Conservation (phyloP, 2,329 filamentous ascomycete genomes). For the Aspergillus uvarum region DNA sequence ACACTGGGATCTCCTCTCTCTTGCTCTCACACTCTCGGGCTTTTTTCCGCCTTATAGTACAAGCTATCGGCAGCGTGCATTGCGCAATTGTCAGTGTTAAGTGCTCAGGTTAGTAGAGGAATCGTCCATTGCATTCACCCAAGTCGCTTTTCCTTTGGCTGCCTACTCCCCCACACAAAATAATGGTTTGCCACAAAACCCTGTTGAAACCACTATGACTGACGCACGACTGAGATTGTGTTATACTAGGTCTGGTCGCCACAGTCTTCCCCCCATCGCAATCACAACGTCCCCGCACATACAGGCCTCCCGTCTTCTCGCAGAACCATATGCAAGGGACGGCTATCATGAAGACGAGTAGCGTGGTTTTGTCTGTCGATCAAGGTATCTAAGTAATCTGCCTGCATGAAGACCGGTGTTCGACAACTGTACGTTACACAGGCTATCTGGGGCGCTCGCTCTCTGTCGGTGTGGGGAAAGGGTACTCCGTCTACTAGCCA, state of each 20-base stretch:
- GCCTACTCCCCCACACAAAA: neutral
- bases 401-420: constrained; percentile 46
- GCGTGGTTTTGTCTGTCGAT: constrained; percentile 40
- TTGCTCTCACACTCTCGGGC: neutral
- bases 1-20: neutral
- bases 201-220: constrained; percentile 1
- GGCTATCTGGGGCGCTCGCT: neutral
- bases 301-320: constrained; percentile 23
- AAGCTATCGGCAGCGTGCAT: neutral
- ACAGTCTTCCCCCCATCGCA: neutral
- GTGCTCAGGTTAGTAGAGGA: neutral
- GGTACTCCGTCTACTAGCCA: neutral
- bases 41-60: neutral
- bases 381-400: constrained; percentile 43
- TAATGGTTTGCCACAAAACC: neutral
- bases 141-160: neutral
- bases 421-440: constrained; percentile 23
- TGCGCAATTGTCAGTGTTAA: neutral
- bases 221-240: constrained; percentile 6
- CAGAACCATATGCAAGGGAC: constrained; percentile 19
- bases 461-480: neutral
- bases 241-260: constrained; percentile 8
- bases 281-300: constrained; percentile 26
- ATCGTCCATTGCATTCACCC: neutral
- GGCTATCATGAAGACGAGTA: constrained; percentile 42